Conservation (phyloP, 345 rosid species). For the Iberis pinnata region DNA sequence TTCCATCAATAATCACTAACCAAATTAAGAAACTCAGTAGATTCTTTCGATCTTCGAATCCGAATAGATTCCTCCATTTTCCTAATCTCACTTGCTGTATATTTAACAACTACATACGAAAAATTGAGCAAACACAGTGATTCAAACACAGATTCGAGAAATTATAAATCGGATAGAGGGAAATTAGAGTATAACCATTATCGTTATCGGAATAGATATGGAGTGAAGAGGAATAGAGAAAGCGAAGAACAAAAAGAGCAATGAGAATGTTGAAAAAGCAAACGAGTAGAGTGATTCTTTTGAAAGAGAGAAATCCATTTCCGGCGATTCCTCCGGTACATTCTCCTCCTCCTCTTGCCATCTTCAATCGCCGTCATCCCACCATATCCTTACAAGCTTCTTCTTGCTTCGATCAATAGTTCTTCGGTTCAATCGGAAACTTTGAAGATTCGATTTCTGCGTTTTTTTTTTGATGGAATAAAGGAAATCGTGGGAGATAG, state of each 20-base stretch:
- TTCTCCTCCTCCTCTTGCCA: slow-evolving; percentile 63
- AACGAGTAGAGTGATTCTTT: slow-evolving; percentile 66
- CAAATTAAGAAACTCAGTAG: slow-evolving; percentile 52
- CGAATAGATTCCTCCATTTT: slow-evolving; percentile 81
- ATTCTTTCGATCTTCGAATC: slow-evolving; percentile 72
- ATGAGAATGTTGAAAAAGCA: slow-evolving; percentile 84
- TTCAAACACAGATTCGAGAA: not conserved
- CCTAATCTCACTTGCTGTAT: slow-evolving; percentile 75
- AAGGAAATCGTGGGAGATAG: slow-evolving; percentile 14
- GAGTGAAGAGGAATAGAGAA: slow-evolving; percentile 76
- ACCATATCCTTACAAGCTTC: slow-evolving; percentile 33
- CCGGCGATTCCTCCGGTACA: slow-evolving; percentile 44
- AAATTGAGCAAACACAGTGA: not conserved
- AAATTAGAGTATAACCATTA: slow-evolving; percentile 20
- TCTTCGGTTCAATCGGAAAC: slow-evolving; percentile 22
- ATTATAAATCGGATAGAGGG: not conserved
- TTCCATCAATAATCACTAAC: slow-evolving; percentile 31
- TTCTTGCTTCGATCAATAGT: slow-evolving; percentile 18
- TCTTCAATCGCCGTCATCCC: slow-evolving; percentile 45
- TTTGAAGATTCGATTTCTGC: slow-evolving; percentile 15
- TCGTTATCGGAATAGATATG: slow-evolving; percentile 51
- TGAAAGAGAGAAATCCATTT: slow-evolving; percentile 55
- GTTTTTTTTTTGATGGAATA: not conserved
- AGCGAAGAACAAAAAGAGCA: slow-evolving; percentile 84
- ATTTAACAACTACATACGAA: slow-evolving; percentile 47